phyloP scores from a whole-genome alignment of 2,329 filamentous ascomycete species.

The Aspergillus japonicus region DNA sequence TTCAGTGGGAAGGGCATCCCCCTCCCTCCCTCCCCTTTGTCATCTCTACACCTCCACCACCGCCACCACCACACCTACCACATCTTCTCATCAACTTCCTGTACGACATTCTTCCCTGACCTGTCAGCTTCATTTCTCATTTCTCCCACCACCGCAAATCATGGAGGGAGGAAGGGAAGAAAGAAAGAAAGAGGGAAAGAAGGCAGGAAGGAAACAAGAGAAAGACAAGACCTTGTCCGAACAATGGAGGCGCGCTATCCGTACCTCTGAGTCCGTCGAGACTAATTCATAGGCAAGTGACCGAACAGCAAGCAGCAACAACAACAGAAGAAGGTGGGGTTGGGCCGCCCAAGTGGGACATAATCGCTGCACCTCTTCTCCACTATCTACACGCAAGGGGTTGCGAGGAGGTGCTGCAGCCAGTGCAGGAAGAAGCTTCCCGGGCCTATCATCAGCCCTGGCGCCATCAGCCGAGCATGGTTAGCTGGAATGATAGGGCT shows the following conservation, averaged over 20 bases:
- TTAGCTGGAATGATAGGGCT: slow-evolving; percentile 20
- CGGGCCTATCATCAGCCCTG: slow-evolving; percentile 20
- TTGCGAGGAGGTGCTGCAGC: slow-evolving; percentile 16
- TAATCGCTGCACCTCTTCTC: slow-evolving; percentile 12
- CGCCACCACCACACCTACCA: background rate
- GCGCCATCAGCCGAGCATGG: slow-evolving; percentile 19
- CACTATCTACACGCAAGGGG: slow-evolving; percentile 24
- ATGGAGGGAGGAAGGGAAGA: background rate
- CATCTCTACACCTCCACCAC: background rate
- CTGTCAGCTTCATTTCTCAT: background rate
- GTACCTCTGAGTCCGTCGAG: slow-evolving; percentile 17
- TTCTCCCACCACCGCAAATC: background rate
- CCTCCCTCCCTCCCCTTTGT: background rate
- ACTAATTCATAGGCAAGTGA: slow-evolving; percentile 11
- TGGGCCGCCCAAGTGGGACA: slow-evolving; percentile 15
- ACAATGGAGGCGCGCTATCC: slow-evolving; percentile 1
- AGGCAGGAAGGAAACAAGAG: background rate
- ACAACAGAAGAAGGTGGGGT: slow-evolving; percentile 10
- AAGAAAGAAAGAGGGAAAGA: background rate
- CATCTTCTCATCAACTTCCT: background rate
- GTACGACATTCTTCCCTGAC: background rate
- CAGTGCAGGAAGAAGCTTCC: slow-evolving; percentile 21
- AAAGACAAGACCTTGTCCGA: slow-evolving; percentile 4
- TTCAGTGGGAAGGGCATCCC: background rate
- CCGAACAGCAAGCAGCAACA: background rate